phyloP scores from a whole-genome alignment of 306 rosid genomes.

The Psophocarpus tetragonolobus region DNA sequence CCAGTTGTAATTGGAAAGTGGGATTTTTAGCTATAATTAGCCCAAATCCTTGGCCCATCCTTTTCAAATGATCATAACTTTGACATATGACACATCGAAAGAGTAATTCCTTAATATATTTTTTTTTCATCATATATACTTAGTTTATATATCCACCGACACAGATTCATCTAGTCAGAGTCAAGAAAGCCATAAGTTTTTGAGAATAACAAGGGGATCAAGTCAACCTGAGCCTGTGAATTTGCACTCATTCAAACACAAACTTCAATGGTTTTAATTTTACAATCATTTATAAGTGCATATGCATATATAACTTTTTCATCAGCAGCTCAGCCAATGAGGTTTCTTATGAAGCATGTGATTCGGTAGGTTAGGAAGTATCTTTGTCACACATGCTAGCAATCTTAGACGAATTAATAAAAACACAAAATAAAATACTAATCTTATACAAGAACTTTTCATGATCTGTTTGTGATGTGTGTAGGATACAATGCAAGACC shows the following conservation, averaged over 20 bases:
- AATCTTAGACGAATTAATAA: constrained; percentile 23
- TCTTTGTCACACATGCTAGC: constrained; percentile 49
- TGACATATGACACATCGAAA: constrained; percentile 12
- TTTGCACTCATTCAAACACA: constrained; percentile 44
- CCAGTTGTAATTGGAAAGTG: background rate
- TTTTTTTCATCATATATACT: background rate
- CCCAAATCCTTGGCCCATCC: constrained; percentile 21
- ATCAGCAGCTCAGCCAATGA: background rate
- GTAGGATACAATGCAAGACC: constrained; percentile 33
- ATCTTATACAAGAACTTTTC: constrained; percentile 22
- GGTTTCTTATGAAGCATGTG: constrained; percentile 39
- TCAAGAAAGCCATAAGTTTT: constrained; percentile 20
- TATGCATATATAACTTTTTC: background rate
- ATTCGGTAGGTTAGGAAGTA: constrained; percentile 46
- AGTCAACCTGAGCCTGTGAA: constrained; percentile 40
- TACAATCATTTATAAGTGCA: constrained; percentile 28
- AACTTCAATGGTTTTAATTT: constrained; percentile 29
- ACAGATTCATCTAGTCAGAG: constrained; percentile 23
- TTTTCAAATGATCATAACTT: constrained; percentile 1
- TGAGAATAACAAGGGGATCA: constrained; percentile 25
- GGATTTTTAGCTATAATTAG: background rate
- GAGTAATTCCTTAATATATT: background rate
- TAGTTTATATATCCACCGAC: constrained; percentile 29
- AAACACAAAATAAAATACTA: background rate
- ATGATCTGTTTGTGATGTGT: constrained; percentile 24